Conservation (phyloP, 1,284 basidiomycete species). For the Chalciporus sp. region DNA sequence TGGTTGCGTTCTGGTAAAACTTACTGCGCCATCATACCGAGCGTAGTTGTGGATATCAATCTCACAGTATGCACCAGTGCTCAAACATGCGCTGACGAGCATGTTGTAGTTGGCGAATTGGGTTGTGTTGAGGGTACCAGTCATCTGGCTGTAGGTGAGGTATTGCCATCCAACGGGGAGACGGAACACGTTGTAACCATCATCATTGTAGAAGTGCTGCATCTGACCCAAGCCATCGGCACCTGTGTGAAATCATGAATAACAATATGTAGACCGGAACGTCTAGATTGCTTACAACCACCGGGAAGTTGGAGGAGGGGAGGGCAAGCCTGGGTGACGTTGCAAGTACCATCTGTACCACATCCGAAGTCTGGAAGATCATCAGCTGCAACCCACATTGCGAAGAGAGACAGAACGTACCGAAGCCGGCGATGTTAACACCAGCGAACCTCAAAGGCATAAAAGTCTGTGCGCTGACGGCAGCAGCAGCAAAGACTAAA, state of each 20-base stretch:
- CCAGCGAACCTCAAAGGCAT: conserved; percentile 22
- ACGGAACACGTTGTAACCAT: conserved; percentile 47
- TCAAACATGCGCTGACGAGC: conserved; percentile 50
- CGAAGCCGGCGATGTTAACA: conserved; percentile 30
- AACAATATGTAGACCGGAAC: background rate
- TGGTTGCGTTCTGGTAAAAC: background rate
- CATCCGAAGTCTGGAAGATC: conserved; percentile 26
- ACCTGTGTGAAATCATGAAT: conserved; percentile 10
- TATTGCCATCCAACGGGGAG: conserved; percentile 55
- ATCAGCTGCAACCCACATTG: background rate
- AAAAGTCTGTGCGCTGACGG: conserved; percentile 11
- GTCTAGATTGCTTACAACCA: conserved; percentile 13
- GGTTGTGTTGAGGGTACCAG: conserved; percentile 44
- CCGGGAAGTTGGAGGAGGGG: conserved; percentile 19
- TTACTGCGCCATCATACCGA: conserved; percentile 48
- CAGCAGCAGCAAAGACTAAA: conserved; percentile 4
- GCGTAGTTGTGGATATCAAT: conserved; percentile 65
- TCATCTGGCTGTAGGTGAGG: conserved; percentile 41
- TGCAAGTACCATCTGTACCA: conserved; percentile 22
- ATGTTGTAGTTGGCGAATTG: conserved; percentile 54
- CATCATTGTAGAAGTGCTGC: conserved; percentile 47
- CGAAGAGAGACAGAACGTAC: conserved; percentile 1
- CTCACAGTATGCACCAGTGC: conserved; percentile 49
- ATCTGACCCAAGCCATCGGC: conserved; percentile 43
- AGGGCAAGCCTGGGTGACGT: conserved; percentile 12